phyloP scores from a whole-genome alignment of 2,329 filamentous ascomycete species.

The Fusarium concolor region DNA sequence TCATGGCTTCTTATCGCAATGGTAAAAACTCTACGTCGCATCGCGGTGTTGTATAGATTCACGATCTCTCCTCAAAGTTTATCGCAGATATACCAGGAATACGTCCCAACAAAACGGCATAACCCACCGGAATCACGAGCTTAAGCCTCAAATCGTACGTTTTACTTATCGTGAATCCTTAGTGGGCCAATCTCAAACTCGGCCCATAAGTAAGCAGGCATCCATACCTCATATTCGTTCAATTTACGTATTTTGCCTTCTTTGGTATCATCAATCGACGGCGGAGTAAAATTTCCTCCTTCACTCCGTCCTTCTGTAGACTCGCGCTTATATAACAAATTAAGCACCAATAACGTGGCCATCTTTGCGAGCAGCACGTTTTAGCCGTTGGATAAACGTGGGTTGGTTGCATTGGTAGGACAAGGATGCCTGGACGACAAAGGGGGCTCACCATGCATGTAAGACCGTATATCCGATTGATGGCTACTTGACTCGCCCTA shows the following conservation, averaged over 20 bases:
- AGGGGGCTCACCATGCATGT: background rate
- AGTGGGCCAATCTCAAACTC: background rate
- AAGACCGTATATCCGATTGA: background rate
- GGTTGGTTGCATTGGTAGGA: background rate
- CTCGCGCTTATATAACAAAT: background rate
- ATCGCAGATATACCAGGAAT: background rate
- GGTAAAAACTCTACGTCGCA: background rate
- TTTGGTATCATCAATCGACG: background rate
- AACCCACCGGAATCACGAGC: background rate
- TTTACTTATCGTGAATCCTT: background rate
- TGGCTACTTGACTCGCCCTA: background rate
- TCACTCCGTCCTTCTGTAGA: background rate
- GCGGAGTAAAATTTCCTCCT: background rate
- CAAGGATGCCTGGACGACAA: background rate
- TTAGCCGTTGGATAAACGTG: background rate
- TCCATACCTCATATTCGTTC: background rate
- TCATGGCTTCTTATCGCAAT: background rate
- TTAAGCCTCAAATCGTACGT: background rate
- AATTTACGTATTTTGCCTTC: background rate
- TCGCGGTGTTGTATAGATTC: background rate
- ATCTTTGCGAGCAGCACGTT: background rate
- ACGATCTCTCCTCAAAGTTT: background rate
- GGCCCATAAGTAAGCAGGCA: background rate
- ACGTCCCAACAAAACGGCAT: background rate
- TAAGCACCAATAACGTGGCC: background rate